phyloP scores from a whole-genome alignment of 768 basidiomycete genomes.

The Aureoboletus auriporus region DNA sequence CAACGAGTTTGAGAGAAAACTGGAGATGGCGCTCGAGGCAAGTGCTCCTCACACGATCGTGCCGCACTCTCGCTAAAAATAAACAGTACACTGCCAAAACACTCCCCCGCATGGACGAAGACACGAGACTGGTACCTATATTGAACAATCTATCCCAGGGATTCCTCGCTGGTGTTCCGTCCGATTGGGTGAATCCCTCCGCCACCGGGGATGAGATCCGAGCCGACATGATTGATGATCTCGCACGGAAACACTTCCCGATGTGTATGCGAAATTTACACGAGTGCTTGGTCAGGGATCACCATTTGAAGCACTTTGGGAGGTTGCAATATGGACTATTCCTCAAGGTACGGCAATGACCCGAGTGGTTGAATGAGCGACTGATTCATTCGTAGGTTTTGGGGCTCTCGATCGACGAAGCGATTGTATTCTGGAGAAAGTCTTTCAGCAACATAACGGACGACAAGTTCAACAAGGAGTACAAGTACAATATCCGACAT shows the following conservation, averaged over 20 bases:
- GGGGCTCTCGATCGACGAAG: constrained; percentile 92
- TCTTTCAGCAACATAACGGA: constrained; percentile 78
- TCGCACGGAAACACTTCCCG: constrained; percentile 88
- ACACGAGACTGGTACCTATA: constrained; percentile 84
- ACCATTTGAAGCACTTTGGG: constrained; percentile 90
- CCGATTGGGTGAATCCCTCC: constrained; percentile 66
- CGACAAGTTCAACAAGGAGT: constrained; percentile 96
- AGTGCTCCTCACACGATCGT: constrained; percentile 8
- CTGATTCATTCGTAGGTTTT: constrained; percentile 55
- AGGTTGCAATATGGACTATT: constrained; percentile 90
- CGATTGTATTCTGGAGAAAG: constrained; percentile 88
- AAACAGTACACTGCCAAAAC: constrained; percentile 76
- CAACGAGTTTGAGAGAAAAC: constrained; percentile 73
- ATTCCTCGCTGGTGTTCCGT: constrained; percentile 86
- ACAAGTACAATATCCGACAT: constrained; percentile 96
- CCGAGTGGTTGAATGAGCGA: background rate
- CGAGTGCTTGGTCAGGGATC: constrained; percentile 67
- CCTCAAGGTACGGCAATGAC: constrained; percentile 64
- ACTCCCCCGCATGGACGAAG: constrained; percentile 90
- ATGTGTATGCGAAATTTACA: constrained; percentile 93
- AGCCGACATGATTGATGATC: constrained; percentile 90
- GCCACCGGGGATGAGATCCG: constrained; percentile 65
- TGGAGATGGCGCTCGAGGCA: constrained; percentile 79
- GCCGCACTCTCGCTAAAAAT: constrained; percentile 8
- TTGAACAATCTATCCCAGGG: constrained; percentile 90